Evolutionary conservation across 75 land plant species (phyloP).

Genomic region (Selaginella moellendorffii): DNA sequence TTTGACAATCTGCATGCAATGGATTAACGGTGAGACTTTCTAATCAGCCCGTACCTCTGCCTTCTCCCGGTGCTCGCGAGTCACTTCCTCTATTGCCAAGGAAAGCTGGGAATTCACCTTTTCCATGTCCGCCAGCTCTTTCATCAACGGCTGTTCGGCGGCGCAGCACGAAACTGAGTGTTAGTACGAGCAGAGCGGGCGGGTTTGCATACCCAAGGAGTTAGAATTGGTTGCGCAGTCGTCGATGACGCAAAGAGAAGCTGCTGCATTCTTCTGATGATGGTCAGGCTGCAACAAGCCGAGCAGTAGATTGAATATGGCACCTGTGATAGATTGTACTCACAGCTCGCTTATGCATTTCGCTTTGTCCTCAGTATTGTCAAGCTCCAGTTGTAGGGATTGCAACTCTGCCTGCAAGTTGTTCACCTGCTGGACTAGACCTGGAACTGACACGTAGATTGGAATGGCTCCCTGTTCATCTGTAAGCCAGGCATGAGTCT

Average conservation of each 20-base stretch:
- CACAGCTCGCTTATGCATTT: constrained; percentile 89
- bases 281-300: constrained; percentile 6
- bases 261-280: constrained; percentile 77
- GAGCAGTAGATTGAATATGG: background rate
- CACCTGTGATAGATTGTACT: constrained; percentile 19
- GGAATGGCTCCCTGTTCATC: constrained; percentile 76
- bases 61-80: constrained; percentile 79
- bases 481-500: constrained; percentile 6
- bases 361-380: constrained; percentile 64
- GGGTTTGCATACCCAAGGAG: constrained; percentile 57
- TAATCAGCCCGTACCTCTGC: too few relatives aligned
- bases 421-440: constrained; percentile 84
- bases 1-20: constrained; percentile 57
- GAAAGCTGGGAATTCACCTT: constrained; percentile 86
- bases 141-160: constrained; percentile 91
- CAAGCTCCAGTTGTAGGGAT: constrained; percentile 58
- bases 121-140: constrained; percentile 95
- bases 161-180: background rate
- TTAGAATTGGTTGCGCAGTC: constrained; percentile 88
- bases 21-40: too few relatives aligned
- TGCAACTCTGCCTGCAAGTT: constrained; percentile 54
- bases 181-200: constrained; percentile 57
- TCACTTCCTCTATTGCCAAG: constrained; percentile 85
- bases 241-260: constrained; percentile 93
- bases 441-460: constrained; percentile 87